A percentile compares a stretch with the other conserved stretches of the same genome.
These are phyloP conservation scores for Exophiala xenobiotica DNA, from an alignment of 2,329 filamentous ascomycete genomes.

Conservation along the genomic window DNA sequence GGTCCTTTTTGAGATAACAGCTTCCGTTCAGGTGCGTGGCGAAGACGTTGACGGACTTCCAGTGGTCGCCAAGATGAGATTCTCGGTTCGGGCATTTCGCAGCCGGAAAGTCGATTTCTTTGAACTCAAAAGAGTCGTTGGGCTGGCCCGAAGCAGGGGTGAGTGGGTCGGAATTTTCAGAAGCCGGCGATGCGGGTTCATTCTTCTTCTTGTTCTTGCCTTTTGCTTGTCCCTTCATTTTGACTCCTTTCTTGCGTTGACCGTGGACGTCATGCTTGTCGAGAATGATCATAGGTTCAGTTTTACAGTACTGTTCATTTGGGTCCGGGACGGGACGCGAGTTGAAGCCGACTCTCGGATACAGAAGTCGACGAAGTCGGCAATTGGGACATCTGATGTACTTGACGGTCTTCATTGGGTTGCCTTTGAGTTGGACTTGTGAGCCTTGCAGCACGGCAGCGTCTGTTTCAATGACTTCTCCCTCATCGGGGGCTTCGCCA, in stretches of 20 bases:
- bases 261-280: constrained; percentile 64
- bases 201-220: constrained; percentile 50
- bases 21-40: constrained; percentile 31
- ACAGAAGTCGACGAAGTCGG: constrained; percentile 58
- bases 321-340: constrained; percentile 50
- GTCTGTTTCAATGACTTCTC: constrained; percentile 45
- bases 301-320: constrained; percentile 54
- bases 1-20: constrained; percentile 30
- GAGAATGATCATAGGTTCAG: constrained; percentile 57
- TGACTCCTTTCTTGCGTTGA: constrained; percentile 32
- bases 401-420: constrained; percentile 58
- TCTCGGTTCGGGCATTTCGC: constrained; percentile 32
- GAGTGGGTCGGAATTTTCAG: constrained; percentile 34
- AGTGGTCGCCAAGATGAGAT: constrained; percentile 31
- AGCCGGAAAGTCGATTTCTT: constrained; percentile 31
- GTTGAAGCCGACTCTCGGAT: constrained; percentile 55
- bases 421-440: constrained; percentile 55
- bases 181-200: constrained; percentile 36
- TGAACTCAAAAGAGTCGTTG: constrained; percentile 30
- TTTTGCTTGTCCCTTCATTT: constrained; percentile 30
- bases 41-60: constrained; percentile 33
- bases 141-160: constrained; percentile 30
- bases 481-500: constrained; percentile 33
- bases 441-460: constrained; percentile 55
- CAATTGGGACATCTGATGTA: constrained; percentile 62